A percentile compares a stretch with the other conserved stretches of the same genome.
Evolutionary conservation across 2,329 filamentous ascomycete species (phyloP).

Genomic region (Ascochyta lentis): DNA sequence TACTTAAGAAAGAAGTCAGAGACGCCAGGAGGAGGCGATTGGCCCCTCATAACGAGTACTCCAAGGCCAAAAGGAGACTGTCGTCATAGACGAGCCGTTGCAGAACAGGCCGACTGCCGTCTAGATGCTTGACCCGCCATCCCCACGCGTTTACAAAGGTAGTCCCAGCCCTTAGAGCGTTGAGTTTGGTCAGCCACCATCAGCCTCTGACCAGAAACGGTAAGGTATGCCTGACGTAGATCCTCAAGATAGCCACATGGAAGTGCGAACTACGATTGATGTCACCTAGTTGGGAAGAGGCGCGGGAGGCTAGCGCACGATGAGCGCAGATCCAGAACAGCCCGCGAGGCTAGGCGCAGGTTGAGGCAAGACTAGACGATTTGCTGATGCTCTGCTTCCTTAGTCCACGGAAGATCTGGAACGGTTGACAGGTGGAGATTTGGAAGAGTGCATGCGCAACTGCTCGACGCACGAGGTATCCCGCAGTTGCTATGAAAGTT

Average conservation of each 20-base stretch:
- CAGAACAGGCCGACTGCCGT: not conserved
- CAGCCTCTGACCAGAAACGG: not conserved
- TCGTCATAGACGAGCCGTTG: slow-evolving; percentile 8
- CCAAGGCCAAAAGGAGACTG: not conserved
- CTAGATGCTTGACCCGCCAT: slow-evolving; percentile 4
- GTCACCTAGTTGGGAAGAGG: not conserved
- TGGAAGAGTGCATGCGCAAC: too few species aligned
- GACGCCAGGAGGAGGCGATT: not conserved
- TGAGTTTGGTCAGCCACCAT: slow-evolving; percentile 1
- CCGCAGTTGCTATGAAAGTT: too few species aligned
- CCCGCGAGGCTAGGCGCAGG: not conserved
- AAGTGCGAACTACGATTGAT: not conserved
- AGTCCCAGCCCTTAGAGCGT: slow-evolving; percentile 4
- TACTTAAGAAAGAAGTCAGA: not conserved
- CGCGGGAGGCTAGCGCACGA: not conserved
- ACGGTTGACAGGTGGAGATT: too few species aligned
- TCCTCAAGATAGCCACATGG: slow-evolving; percentile 7
- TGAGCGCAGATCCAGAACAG: not conserved
- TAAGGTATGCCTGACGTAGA: slow-evolving; percentile 6
- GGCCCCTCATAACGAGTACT: not conserved
- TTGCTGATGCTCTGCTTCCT: not conserved
- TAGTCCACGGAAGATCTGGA: not conserved
- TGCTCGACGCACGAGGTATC: too few species aligned
- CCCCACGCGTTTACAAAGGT: not conserved
- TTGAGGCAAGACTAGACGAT: not conserved